phyloP scores from a whole-genome alignment of 371 early-diverging fungal species.

The Batkoa obscura region DNA sequence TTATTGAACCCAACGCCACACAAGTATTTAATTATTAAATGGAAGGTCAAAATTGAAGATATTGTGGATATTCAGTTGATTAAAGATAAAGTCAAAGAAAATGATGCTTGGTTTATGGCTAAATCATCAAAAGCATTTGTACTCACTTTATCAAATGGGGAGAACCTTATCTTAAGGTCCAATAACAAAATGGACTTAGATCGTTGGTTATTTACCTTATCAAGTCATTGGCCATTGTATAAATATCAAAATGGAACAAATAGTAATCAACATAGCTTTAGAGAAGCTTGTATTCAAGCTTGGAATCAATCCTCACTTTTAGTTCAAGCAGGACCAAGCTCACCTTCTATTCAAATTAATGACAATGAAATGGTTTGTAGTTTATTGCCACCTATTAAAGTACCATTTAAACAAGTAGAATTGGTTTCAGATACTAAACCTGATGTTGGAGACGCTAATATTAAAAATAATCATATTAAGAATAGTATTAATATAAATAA shows the following conservation, averaged over 20 bases:
- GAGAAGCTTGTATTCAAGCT: too few relatives aligned
- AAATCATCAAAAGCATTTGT: not conserved
- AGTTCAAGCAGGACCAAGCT: too few relatives aligned
- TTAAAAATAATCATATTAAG: too few relatives aligned
- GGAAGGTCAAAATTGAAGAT: not conserved
- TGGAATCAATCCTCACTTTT: too few relatives aligned
- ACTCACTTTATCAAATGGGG: not conserved
- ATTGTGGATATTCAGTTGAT: not conserved
- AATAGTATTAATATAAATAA: too few relatives aligned
- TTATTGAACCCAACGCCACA: not conserved
- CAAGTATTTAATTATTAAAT: not conserved
- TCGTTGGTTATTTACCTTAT: not conserved
- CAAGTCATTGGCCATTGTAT: not conserved
- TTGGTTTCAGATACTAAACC: too few relatives aligned
- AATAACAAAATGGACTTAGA: not conserved
- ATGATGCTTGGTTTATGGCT: not conserved
- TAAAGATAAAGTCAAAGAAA: not conserved
- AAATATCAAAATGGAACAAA: not conserved
- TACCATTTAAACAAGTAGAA: too few relatives aligned
- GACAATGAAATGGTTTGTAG: too few relatives aligned
- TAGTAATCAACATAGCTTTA: too few relatives aligned
- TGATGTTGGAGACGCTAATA: too few relatives aligned
- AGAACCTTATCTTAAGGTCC: not conserved
- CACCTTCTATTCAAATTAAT: too few relatives aligned
- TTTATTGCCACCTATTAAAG: too few relatives aligned